phyloP scores from a whole-genome alignment of 441 rosid species.

The Euphorbia schlechtendalii region DNA sequence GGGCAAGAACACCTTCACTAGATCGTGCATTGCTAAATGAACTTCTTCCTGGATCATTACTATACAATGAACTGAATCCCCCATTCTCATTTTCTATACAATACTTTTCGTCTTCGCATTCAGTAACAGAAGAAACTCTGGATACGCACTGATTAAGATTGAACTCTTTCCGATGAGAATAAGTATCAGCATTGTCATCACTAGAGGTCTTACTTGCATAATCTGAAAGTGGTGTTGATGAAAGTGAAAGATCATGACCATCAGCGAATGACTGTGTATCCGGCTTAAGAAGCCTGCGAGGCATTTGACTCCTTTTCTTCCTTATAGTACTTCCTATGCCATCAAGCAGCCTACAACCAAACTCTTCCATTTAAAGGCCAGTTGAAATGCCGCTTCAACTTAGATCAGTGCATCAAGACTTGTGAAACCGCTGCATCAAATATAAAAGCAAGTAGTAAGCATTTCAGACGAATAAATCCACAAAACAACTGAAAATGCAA shows the following conservation, averaged over 20 bases:
- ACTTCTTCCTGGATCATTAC: conserved; percentile 33
- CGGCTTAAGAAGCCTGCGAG: conserved; percentile 58
- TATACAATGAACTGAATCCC: conserved; percentile 27
- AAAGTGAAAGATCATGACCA: conserved; percentile 28
- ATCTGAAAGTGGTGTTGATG: conserved; percentile 41
- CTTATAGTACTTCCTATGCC: conserved; percentile 38
- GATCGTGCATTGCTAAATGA: conserved; percentile 36
- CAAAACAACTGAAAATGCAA: background rate
- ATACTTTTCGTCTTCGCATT: conserved; percentile 25
- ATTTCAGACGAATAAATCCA: background rate
- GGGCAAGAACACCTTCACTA: conserved; percentile 75
- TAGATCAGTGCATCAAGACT: conserved; percentile 15
- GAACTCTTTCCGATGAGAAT: conserved; percentile 57
- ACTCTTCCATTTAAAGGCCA: conserved; percentile 49
- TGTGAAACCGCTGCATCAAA: conserved; percentile 15
- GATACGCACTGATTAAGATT: conserved; percentile 58
- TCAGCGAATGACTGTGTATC: conserved; percentile 36
- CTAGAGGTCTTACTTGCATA: conserved; percentile 50
- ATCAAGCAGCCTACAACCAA: conserved; percentile 28
- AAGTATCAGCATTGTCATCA: conserved; percentile 52
- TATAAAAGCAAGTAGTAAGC: conserved; percentile 6
- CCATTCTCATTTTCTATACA: conserved; percentile 29
- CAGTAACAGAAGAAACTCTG: conserved; percentile 36
- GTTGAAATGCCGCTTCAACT: conserved; percentile 14
- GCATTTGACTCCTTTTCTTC: conserved; percentile 62